phyloP scores from a whole-genome alignment of 352 stramenopile species.

The Phytophthora sp. region DNA sequence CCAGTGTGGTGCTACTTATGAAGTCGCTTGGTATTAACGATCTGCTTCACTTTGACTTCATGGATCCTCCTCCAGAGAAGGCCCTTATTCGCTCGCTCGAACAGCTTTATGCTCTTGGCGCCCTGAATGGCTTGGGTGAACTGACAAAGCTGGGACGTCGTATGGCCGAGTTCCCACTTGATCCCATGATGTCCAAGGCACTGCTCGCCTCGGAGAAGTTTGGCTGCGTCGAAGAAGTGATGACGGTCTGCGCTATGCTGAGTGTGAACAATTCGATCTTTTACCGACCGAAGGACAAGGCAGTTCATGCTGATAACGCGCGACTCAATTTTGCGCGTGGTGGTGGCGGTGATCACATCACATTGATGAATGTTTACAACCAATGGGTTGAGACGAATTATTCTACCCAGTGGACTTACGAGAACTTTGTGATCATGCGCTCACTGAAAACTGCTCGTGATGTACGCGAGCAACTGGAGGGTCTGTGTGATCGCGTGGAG shows the following conservation, averaged over 20 bases:
- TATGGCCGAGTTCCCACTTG: constrained; percentile 96
- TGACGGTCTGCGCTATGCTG: constrained; percentile 98
- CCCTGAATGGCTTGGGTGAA: constrained; percentile 98
- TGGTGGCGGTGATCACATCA: constrained; percentile 97
- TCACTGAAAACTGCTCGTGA: constrained; percentile 98
- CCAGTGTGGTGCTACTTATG: constrained; percentile 98
- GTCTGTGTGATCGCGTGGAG: constrained; percentile 99
- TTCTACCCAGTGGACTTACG: constrained; percentile 96
- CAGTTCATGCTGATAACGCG: constrained; percentile 98
- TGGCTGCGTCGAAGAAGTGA: constrained; percentile 93
- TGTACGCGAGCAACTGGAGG: constrained; percentile 98
- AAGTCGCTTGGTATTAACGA: constrained; percentile 99
- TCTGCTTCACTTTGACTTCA: constrained; percentile 99
- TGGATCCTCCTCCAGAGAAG: constrained; percentile 98
- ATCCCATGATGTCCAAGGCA: constrained; percentile 96
- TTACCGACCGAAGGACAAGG: constrained; percentile 99
- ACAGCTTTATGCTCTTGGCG: constrained; percentile 99
- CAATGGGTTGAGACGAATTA: constrained; percentile 99
- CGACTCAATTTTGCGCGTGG: constrained; percentile 97
- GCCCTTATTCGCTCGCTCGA: constrained; percentile 98
- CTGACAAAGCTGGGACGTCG: constrained; percentile 96
- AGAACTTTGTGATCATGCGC: constrained; percentile 97
- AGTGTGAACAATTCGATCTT: constrained; percentile 98
- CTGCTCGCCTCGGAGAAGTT: constrained; percentile 93
- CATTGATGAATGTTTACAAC: constrained; percentile 97